Conservation (phyloP, 2,329 filamentous ascomycete genomes). For the Neopestalotiopsis clavispora region DNA sequence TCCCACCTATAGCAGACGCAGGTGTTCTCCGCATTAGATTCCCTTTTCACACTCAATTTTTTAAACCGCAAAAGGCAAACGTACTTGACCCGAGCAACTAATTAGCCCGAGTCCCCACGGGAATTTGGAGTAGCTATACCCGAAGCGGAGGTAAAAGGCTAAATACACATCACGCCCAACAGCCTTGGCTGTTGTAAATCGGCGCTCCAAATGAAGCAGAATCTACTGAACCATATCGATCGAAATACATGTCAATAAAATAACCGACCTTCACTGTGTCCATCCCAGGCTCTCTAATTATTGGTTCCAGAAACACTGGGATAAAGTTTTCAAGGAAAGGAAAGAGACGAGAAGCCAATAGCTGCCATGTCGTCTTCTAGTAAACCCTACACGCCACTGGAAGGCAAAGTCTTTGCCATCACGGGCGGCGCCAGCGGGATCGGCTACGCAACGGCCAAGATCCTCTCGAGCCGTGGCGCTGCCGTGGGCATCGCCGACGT, state of each 20-base stretch:
- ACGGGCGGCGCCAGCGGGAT: conserved; percentile 47
- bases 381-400: conserved; percentile 25
- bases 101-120: not conserved
- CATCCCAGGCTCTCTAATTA: not conserved
- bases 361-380: conserved; percentile 1
- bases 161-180: not conserved
- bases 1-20: conserved; percentile 12
- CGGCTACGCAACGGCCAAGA: conserved; percentile 36
- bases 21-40: not conserved
- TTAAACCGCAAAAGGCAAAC: not conserved
- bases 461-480: conserved; percentile 34
- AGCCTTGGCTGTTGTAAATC: too few relatives aligned
- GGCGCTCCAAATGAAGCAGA: too few relatives aligned
- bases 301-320: not conserved
- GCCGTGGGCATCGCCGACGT: conserved; percentile 36
- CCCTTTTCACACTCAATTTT: not conserved
- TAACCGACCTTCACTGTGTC: too few relatives aligned
- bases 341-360: not conserved
- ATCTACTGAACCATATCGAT: not conserved
- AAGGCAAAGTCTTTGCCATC: conserved; percentile 44
- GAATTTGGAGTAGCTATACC: not conserved
- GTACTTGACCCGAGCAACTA: not conserved
- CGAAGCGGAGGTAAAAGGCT: not conserved
- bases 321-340: not conserved
- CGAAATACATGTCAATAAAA: too few relatives aligned